Evolutionary conservation across 805 yeast species (phyloP).

Genomic region (Candida bentonensis): DNA sequence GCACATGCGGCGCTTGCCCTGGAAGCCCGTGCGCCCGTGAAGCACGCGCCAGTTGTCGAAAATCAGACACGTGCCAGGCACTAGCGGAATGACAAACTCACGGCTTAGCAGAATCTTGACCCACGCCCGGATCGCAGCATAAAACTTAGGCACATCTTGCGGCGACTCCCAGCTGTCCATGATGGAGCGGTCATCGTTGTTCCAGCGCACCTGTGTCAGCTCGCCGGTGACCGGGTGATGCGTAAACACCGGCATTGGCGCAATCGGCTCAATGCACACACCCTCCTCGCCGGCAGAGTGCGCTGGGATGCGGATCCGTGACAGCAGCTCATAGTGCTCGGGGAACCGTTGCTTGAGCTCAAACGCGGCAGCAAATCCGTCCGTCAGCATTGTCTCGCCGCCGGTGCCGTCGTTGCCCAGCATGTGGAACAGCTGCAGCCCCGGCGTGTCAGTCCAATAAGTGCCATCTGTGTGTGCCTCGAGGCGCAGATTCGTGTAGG

Average conservation of each 20-base stretch:
- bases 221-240: slow-evolving; percentile 34
- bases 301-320: slow-evolving; percentile 42
- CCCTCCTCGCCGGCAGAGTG: slow-evolving; percentile 62
- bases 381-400: slow-evolving; percentile 54
- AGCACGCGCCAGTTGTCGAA: slow-evolving; percentile 65
- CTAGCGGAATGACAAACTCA: slow-evolving; percentile 39
- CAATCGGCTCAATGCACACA: slow-evolving; percentile 44
- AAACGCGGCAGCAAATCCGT: slow-evolving; percentile 49
- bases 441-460: slow-evolving; percentile 62
- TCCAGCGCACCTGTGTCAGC: slow-evolving; percentile 54
- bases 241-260: slow-evolving; percentile 39
- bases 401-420: slow-evolving; percentile 47
- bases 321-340: slow-evolving; percentile 35
- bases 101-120: slow-evolving; percentile 35
- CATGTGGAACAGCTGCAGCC: slow-evolving; percentile 54
- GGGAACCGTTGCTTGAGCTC: slow-evolving; percentile 33
- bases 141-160: slow-evolving; percentile 33
- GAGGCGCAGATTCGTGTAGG: slow-evolving; percentile 54
- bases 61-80: slow-evolving; percentile 52
- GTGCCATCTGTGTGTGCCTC: slow-evolving; percentile 62
- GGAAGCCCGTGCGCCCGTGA: slow-evolving; percentile 53
- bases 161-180: slow-evolving; percentile 35
- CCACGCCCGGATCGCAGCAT: slow-evolving; percentile 47
- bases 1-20: slow-evolving; percentile 56
- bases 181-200: slow-evolving; percentile 53